phyloP scores from a whole-genome alignment of 1,284 basidiomycete genomes.

The Sporisorium exsertum region DNA sequence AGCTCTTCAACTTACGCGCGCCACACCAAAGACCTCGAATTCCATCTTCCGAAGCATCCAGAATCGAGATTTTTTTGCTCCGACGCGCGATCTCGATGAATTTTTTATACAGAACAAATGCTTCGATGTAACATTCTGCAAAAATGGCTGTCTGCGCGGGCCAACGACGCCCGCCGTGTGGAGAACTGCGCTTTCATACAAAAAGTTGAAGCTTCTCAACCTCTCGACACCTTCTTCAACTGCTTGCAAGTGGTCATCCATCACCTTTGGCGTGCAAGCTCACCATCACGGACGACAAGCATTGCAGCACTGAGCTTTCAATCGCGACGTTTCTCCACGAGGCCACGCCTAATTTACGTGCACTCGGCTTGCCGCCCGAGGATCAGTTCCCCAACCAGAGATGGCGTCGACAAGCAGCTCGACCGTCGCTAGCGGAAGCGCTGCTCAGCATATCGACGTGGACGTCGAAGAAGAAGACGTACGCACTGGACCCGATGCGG shows the following conservation, averaged over 20 bases:
- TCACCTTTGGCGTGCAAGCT: not conserved
- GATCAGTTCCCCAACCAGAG: not conserved
- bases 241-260: not conserved
- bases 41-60: conserved; percentile 30
- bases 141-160: conserved; percentile 1
- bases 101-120: not conserved
- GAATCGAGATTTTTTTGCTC: conserved; percentile 10
- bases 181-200: not conserved
- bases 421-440: conserved; percentile 9
- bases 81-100: conserved; percentile 2
- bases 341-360: no score
- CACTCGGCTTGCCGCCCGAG: not conserved
- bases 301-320: not conserved
- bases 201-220: not conserved
- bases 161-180: conserved; percentile 14
- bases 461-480: conserved; percentile 18
- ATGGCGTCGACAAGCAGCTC: conserved; percentile 32
- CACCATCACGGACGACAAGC: not conserved
- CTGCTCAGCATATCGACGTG: conserved; percentile 17
- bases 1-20: conserved; percentile 16
- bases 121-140: conserved; percentile 12
- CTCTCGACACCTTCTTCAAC: conserved; percentile 1
- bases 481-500: not conserved
- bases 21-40: conserved; percentile 21
- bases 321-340: no score